Conservation (phyloP, 306 rosid species). For the Macrotyloma uniflorum region DNA sequence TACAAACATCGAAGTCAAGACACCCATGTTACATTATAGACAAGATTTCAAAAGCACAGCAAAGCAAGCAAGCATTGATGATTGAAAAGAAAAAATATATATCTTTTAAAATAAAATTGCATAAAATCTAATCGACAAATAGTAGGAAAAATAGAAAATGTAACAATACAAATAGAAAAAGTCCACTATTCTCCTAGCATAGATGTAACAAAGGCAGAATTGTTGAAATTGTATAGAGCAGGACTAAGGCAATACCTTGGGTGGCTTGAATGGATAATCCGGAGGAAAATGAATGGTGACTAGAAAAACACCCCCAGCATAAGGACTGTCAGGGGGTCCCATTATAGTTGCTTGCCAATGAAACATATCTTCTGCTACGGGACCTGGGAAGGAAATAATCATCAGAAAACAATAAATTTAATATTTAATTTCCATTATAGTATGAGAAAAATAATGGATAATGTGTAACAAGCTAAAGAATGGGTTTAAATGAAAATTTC, state of each 20-base stretch:
- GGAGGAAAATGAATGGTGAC: slow-evolving; percentile 91
- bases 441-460: background rate
- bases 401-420: background rate
- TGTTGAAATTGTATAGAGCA: background rate
- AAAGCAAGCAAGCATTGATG: background rate
- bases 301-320: slow-evolving; percentile 82
- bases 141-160: background rate
- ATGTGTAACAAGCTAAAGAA: background rate
- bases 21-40: background rate
- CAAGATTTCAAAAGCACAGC: background rate
- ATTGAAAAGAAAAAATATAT: slow-evolving; percentile 1
- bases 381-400: slow-evolving; percentile 54
- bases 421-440: background rate
- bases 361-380: slow-evolving; percentile 88
- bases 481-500: background rate
- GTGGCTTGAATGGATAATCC: slow-evolving; percentile 87
- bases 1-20: slow-evolving; percentile 1
- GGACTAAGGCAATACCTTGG: slow-evolving; percentile 54
- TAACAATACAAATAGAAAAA: slow-evolving; percentile 1
- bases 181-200: slow-evolving; percentile 6
- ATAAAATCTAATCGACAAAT: background rate
- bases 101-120: background rate
- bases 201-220: background rate
- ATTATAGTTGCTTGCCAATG: slow-evolving; percentile 94
- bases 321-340: slow-evolving; percentile 90